Percentiles rank a stretch among this genome's conserved stretches.
Evolutionary conservation across 768 basidiomycete genomes (phyloP).

Genomic region (Leucogyrophana mollusca): DNA sequence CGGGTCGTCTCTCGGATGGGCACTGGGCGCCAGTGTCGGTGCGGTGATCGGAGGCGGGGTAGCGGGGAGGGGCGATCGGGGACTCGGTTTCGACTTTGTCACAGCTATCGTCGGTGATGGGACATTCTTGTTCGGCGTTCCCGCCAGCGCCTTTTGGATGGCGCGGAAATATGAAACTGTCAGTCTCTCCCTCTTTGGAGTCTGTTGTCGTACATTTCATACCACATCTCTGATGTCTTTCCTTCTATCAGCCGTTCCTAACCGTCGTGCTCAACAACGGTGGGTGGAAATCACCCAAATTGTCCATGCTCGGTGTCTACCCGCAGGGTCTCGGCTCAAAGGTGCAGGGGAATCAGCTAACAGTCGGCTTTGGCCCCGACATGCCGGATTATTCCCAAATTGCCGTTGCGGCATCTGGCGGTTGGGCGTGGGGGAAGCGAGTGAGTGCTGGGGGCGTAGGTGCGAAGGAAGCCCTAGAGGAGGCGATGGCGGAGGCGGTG

Average conservation of each 20-base stretch:
- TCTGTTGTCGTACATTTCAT: not conserved
- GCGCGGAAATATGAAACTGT: conserved; percentile 68
- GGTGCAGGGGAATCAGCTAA: conserved; percentile 44
- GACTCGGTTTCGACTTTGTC: conserved; percentile 48
- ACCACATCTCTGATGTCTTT: not conserved
- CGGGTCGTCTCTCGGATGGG: conserved; percentile 69
- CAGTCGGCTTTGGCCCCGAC: conserved; percentile 64
- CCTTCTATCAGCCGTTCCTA: conserved; percentile 62
- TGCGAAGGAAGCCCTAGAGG: conserved; percentile 25
- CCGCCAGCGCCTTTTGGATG: conserved; percentile 71
- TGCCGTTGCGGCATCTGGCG: conserved; percentile 65
- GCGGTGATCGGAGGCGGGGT: conserved; percentile 43
- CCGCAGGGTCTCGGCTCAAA: conserved; percentile 54
- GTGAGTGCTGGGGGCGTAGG: conserved; percentile 26
- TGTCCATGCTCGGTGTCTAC: conserved; percentile 66
- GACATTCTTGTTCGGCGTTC: conserved; percentile 64
- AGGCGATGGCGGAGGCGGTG: conserved; percentile 47
- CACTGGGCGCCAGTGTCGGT: conserved; percentile 63
- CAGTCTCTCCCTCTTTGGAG: conserved; percentile 17
- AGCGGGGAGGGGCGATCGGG: conserved; percentile 16
- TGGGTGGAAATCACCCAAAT: conserved; percentile 64
- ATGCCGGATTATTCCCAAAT: conserved; percentile 61
- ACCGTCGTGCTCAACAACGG: conserved; percentile 74
- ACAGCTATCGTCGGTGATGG: conserved; percentile 69
- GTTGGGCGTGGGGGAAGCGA: conserved; percentile 60